These are phyloP conservation scores for Cardamine occulta DNA, from an alignment of 345 rosid species.

Conservation along the genomic window DNA sequence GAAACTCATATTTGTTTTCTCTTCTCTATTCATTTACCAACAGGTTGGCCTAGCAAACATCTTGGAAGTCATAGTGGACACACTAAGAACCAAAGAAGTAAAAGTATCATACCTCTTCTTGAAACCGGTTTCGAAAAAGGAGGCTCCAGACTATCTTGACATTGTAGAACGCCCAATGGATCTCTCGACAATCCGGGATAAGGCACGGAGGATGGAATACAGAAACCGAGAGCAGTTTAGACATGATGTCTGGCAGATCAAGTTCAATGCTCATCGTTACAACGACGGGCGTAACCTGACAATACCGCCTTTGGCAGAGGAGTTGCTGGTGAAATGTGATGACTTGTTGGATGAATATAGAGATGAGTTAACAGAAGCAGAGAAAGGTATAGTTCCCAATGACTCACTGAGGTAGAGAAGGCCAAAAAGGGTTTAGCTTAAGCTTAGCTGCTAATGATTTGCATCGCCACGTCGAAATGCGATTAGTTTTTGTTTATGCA, in stretches of 20 bases:
- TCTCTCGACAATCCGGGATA: constrained; percentile 78
- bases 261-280: constrained; percentile 76
- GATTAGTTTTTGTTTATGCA: too few relatives aligned
- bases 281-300: constrained; percentile 80
- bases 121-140: constrained; percentile 87
- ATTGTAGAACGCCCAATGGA: constrained; percentile 79
- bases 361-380: constrained; percentile 63
- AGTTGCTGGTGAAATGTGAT: constrained; percentile 87
- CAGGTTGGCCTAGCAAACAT: constrained; percentile 90
- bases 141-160: constrained; percentile 84
- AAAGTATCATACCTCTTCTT: constrained; percentile 78
- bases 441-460: not conserved
- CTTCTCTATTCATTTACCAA: constrained; percentile 8
- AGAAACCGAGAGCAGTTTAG: constrained; percentile 69
- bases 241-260: constrained; percentile 86
- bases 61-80: constrained; percentile 75
- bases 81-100: constrained; percentile 56
- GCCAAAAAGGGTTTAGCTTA: not conserved
- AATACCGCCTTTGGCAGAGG: constrained; percentile 96
- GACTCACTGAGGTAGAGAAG: constrained; percentile 16
- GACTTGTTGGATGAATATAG: constrained; percentile 59
- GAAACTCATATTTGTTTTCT: not conserved
- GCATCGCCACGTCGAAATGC: too few relatives aligned
- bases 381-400: constrained; percentile 54
- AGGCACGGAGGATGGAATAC: constrained; percentile 86